phyloP scores from a whole-genome alignment of 2,329 filamentous ascomycete genomes.

The Chaetomium strumarium region DNA sequence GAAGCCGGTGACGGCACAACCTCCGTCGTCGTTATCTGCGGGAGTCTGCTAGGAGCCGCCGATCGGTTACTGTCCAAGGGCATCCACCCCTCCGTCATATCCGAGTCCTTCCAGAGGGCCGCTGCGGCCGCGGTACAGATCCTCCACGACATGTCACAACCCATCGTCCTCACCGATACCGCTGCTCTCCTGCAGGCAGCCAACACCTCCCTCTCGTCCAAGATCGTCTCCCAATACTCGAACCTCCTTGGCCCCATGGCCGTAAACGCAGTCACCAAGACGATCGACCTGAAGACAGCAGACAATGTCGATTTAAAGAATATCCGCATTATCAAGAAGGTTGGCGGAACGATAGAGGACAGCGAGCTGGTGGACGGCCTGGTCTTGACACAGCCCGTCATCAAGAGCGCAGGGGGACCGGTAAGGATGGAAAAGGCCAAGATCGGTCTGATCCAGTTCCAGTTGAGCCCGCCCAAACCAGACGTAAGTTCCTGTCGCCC shows the following conservation, averaged over 20 bases:
- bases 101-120: conserved; percentile 93
- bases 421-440: conserved; percentile 92
- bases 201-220: conserved; percentile 93
- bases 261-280: conserved; percentile 91
- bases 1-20: conserved; percentile 98
- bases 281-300: conserved; percentile 90
- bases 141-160: conserved; percentile 91
- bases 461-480: conserved; percentile 94
- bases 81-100: conserved; percentile 96
- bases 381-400: conserved; percentile 83
- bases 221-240: conserved; percentile 97
- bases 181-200: conserved; percentile 90
- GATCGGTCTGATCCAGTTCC: conserved; percentile 97
- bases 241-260: conserved; percentile 96
- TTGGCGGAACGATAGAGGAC: conserved; percentile 96
- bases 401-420: conserved; percentile 90
- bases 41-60: conserved; percentile 87
- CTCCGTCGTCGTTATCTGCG: conserved; percentile 95
- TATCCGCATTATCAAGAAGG: conserved; percentile 95
- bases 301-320: conserved; percentile 96
- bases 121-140: conserved; percentile 83
- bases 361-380: conserved; percentile 95
- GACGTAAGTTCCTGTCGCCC: conserved; percentile 57
- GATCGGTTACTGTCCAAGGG: conserved; percentile 87
- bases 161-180: conserved; percentile 82